Evolutionary conservation across 805 yeast genomes (phyloP).

Genomic region (Wickerhamiella brachini): DNA sequence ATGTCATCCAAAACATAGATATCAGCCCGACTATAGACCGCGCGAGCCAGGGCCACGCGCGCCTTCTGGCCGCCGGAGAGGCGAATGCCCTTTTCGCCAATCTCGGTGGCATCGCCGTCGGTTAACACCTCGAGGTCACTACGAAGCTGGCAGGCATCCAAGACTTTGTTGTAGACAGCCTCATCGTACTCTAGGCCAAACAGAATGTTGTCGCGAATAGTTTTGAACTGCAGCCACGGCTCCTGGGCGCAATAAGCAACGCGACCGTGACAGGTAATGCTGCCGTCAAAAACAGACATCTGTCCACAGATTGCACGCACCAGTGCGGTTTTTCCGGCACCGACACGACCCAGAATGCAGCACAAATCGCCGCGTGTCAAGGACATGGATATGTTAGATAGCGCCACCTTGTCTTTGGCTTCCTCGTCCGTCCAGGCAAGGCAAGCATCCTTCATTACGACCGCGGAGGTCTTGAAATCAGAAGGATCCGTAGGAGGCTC

Average conservation of each 20-base stretch:
- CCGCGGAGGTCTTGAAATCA: conserved; percentile 3
- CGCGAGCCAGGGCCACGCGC: conserved; percentile 78
- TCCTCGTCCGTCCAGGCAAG: conserved; percentile 8
- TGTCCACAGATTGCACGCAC: conserved; percentile 71
- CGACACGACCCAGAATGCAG: conserved; percentile 83
- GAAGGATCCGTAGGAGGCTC: background rate
- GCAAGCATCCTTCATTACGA: conserved; percentile 5
- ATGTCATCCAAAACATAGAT: conserved; percentile 78
- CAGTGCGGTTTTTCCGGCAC: conserved; percentile 78
- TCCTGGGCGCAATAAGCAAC: conserved; percentile 77
- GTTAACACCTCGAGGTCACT: conserved; percentile 63
- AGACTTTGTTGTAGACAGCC: conserved; percentile 58
- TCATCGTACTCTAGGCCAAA: conserved; percentile 76
- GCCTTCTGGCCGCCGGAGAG: conserved; percentile 94
- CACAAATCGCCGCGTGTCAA: conserved; percentile 66
- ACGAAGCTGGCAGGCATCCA: conserved; percentile 71
- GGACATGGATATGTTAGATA: conserved; percentile 46
- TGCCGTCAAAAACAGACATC: conserved; percentile 54
- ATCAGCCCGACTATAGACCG: conserved; percentile 88
- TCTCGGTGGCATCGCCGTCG: conserved; percentile 76
- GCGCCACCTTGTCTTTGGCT: conserved; percentile 29
- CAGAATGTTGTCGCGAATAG: conserved; percentile 59
- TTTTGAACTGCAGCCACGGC: conserved; percentile 89
- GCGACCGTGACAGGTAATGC: conserved; percentile 50
- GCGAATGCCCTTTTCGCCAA: conserved; percentile 94